Evolutionary conservation across 1,284 basidiomycete species (phyloP).

Genomic region (Cystobasidiaceae sp.): DNA sequence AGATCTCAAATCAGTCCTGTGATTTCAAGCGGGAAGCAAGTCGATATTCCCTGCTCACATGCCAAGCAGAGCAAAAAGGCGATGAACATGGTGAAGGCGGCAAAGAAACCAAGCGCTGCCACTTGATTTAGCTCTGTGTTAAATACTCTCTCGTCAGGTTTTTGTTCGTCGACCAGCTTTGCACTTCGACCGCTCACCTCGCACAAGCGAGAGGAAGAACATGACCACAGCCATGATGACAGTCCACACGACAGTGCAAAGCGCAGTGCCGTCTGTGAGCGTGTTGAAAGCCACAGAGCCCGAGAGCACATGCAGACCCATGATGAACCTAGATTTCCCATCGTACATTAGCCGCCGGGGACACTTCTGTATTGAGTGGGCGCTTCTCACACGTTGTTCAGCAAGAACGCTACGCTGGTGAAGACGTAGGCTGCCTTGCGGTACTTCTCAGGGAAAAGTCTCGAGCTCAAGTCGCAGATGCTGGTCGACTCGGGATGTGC

Average conservation of each 20-base stretch:
- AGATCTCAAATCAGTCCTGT: conserved; percentile 10
- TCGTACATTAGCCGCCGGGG: conserved; percentile 44
- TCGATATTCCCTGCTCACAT: not conserved
- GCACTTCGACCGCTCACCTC: too few relatives aligned
- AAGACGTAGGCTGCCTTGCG: conserved; percentile 53
- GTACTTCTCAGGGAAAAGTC: conserved; percentile 51
- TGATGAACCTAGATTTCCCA: conserved; percentile 41
- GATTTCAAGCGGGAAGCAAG: conserved; percentile 2
- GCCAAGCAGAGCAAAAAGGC: conserved; percentile 19
- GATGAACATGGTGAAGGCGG: conserved; percentile 25
- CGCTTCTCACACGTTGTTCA: conserved; percentile 51
- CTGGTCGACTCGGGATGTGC: conserved; percentile 55
- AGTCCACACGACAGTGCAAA: conserved; percentile 58
- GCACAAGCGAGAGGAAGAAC: conserved; percentile 28
- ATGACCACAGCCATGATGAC: conserved; percentile 46
- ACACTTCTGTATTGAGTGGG: conserved; percentile 34
- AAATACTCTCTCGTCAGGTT: conserved; percentile 23
- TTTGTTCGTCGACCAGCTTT: too few relatives aligned
- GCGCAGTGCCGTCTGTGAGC: conserved; percentile 53
- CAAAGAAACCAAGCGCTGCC: conserved; percentile 24
- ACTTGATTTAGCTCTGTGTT: conserved; percentile 32
- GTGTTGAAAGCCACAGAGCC: conserved; percentile 54
- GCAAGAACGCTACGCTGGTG: conserved; percentile 52
- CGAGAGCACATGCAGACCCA: conserved; percentile 49
- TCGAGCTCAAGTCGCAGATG: conserved; percentile 60